Conservation (phyloP, 2,329 filamentous ascomycete genomes). For the Alternaria brassicicola region DNA sequence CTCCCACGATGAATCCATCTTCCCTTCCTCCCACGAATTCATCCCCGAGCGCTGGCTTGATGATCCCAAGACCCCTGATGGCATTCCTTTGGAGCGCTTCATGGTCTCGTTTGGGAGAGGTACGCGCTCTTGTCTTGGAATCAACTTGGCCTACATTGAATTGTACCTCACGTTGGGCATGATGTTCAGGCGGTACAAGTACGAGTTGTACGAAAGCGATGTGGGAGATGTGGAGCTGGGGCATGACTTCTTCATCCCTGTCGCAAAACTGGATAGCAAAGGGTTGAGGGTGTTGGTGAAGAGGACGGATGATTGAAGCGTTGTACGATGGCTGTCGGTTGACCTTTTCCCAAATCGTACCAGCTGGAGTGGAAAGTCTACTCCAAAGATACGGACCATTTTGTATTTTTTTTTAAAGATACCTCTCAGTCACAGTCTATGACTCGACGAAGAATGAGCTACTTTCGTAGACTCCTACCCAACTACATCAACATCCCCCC, state of each 20-base stretch:
- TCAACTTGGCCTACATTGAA: slow-evolving; percentile 47
- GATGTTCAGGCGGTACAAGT: slow-evolving; percentile 43
- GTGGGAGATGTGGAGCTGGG: slow-evolving; percentile 41
- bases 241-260: slow-evolving; percentile 50
- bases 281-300: slow-evolving; percentile 45
- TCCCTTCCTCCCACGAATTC: slow-evolving; percentile 45
- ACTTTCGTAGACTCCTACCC: background rate
- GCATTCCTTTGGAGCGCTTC: slow-evolving; percentile 48
- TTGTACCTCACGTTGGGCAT: slow-evolving; percentile 43
- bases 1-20: slow-evolving; percentile 46
- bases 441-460: background rate
- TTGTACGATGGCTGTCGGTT: background rate
- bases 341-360: background rate
- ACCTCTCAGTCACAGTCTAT: too few relatives aligned
- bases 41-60: slow-evolving; percentile 52
- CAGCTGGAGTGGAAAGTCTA: background rate
- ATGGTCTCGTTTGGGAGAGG: slow-evolving; percentile 53
- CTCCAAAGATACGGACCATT: background rate
- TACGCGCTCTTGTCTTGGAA: slow-evolving; percentile 51
- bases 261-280: slow-evolving; percentile 39
- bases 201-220: slow-evolving; percentile 39
- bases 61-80: slow-evolving; percentile 33
- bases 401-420: background rate
- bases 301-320: slow-evolving; percentile 23
- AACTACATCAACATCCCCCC: slow-evolving; percentile 33